Evolutionary conservation across 352 stramenopile species (phyloP).

Genomic region (Phytophthora crassamura): DNA sequence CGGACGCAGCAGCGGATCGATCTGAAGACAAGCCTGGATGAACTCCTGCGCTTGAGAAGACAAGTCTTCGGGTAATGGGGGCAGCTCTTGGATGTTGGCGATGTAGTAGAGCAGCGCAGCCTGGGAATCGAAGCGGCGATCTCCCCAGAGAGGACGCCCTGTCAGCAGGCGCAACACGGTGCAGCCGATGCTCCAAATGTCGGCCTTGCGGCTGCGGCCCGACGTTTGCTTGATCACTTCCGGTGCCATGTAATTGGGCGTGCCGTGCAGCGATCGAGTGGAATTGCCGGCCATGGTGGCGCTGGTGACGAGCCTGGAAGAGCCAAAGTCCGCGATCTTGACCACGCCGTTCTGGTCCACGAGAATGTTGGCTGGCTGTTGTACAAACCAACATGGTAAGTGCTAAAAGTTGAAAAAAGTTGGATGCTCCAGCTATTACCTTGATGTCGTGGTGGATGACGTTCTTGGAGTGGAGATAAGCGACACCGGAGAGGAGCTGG

Average conservation of each 20-base stretch:
- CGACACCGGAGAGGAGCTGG: constrained; percentile 88
- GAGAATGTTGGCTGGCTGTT: constrained; percentile 91
- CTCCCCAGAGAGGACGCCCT: constrained; percentile 76
- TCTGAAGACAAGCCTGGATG: constrained; percentile 54
- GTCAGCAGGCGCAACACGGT: constrained; percentile 82
- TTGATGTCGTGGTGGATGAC: constrained; percentile 90
- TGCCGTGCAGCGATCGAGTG: constrained; percentile 69
- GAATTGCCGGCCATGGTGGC: constrained; percentile 52
- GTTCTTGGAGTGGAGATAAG: constrained; percentile 85
- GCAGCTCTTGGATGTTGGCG: constrained; percentile 53
- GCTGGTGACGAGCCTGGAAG: constrained; percentile 77
- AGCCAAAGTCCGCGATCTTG: constrained; percentile 96
- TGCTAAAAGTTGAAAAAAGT: background rate
- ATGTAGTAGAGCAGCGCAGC: constrained; percentile 74
- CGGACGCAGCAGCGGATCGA: constrained; percentile 69
- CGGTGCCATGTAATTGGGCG: constrained; percentile 89
- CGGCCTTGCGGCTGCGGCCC: constrained; percentile 69
- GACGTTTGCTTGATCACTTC: constrained; percentile 88
- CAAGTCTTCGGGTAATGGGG: constrained; percentile 45
- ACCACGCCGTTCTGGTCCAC: constrained; percentile 94
- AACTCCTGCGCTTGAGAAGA: constrained; percentile 56
- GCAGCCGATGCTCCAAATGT: constrained; percentile 89
- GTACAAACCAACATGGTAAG: background rate
- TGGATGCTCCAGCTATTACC: constrained; percentile 22
- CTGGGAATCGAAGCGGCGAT: constrained; percentile 78